Conservation (phyloP, 2,329 filamentous ascomycete species). For the Cladorrhinum sp. region DNA sequence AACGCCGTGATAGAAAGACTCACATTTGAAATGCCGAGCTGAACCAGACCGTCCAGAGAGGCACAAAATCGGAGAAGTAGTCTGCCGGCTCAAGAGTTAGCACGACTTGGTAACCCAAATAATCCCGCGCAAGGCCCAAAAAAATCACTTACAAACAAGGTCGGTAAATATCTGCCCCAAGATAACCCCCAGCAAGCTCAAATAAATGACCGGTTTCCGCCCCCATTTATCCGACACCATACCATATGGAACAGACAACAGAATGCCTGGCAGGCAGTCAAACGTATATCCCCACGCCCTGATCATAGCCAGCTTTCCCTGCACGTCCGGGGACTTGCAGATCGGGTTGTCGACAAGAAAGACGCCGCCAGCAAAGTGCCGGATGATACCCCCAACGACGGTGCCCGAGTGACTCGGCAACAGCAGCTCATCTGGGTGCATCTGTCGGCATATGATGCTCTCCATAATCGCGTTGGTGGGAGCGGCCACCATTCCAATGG, state of each 20-base stretch:
- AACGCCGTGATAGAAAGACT: slow-evolving; percentile 9
- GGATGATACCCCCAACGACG: slow-evolving; percentile 18
- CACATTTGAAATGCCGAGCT: slow-evolving; percentile 34
- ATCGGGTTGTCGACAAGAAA: slow-evolving; percentile 36
- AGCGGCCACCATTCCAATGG: slow-evolving; percentile 33
- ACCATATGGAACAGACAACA: slow-evolving; percentile 46
- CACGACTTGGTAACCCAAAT: too few species aligned
- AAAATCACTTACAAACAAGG: slow-evolving; percentile 26
- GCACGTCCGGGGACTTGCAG: slow-evolving; percentile 50
- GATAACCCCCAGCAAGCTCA: slow-evolving; percentile 28
- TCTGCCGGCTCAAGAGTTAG: too few species aligned
- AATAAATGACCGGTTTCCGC: slow-evolving; percentile 39
- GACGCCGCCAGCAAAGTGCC: slow-evolving; percentile 4
- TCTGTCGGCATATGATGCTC: slow-evolving; percentile 49
- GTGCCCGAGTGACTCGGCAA: too few species aligned
- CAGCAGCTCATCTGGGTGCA: slow-evolving; percentile 40
- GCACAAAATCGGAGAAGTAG: slow-evolving; percentile 37
- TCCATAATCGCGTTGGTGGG: slow-evolving; percentile 52
- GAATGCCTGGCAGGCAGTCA: slow-evolving; percentile 44
- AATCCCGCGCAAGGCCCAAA: too few species aligned
- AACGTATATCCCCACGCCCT: slow-evolving; percentile 45
- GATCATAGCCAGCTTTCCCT: slow-evolving; percentile 51
- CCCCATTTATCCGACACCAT: slow-evolving; percentile 48
- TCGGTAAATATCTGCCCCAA: slow-evolving; percentile 26
- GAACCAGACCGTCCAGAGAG: slow-evolving; percentile 39